Base-by-base conservation (phyloP, 129 eudicot species). In the Scalesia atractyloides region DNA sequence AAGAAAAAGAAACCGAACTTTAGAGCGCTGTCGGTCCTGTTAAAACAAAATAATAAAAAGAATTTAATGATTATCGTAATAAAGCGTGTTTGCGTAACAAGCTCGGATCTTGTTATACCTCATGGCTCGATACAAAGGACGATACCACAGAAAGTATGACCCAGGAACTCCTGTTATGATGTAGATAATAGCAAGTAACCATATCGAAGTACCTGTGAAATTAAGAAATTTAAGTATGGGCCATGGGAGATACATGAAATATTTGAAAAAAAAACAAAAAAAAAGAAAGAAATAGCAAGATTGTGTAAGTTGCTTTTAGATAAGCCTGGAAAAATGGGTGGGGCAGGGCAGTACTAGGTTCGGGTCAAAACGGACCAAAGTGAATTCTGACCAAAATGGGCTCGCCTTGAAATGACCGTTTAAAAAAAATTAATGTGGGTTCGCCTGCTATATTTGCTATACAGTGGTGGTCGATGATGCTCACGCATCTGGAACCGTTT, bases 61-160 rank as follows among this genome's bases (percentile, higher is more conserved):
- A 62, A 11, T 5, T 30, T 51, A 18, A 63, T 13, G 7, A 43
- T 13, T 52, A 22, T 24, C 20, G 5, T 4, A 44, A n/a, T 20
- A 41, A 51, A 24, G 12, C 22, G 15, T 24, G 41, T 78, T 63
- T 17, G 48, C 51, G 3, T 64, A 41, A 53, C 52, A 64, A 78
- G 62, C 12, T 43, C 3, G 39, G 7, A 9, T 37, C 8, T 8
- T 51, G 44, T 53, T 52, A 78, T 95, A 95, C 99, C 99, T 91
- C 91, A 80, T 84, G 73, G 97, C 99, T 70, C 95, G 91, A 76
- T 95, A 95, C 37, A 90, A 85, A 63, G 99, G 96, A 51, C 95
- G 94, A 75, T 95, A 95, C 99, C 99, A 95, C 59, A 85, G 67
- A n/a, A 88, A 69, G 78, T 91, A 95, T 52, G 94, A 87, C 57